Conservation (phyloP, 306 rosid genomes). For the Cicer bijugum region DNA sequence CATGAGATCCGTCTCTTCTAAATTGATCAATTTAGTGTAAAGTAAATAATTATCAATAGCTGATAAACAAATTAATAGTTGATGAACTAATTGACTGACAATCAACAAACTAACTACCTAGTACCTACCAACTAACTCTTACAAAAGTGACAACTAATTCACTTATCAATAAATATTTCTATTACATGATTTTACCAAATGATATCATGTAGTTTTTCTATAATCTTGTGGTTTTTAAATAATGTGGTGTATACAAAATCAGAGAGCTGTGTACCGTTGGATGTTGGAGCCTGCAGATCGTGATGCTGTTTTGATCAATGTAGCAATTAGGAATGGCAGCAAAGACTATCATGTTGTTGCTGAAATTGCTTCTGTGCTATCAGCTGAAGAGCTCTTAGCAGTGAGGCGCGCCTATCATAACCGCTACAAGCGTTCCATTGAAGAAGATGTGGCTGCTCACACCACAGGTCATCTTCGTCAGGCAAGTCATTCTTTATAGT, state of each 20-base stretch:
- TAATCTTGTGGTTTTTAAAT: neutral
- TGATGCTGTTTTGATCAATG: slow-evolving; percentile 72
- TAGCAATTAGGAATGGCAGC: slow-evolving; percentile 58
- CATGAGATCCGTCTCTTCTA: neutral
- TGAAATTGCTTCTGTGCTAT: slow-evolving; percentile 63
- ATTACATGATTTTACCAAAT: neutral
- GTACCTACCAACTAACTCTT: too few relatives aligned
- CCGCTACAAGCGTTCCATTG: slow-evolving; percentile 78
- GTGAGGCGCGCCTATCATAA: slow-evolving; percentile 73
- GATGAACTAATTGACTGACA: too few relatives aligned
- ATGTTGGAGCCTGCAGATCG: slow-evolving; percentile 74
- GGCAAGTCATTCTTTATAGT: slow-evolving; percentile 49
- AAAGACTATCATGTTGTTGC: slow-evolving; percentile 55
- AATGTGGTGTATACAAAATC: neutral
- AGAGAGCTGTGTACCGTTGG: slow-evolving; percentile 85
- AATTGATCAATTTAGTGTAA: neutral
- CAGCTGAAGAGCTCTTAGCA: slow-evolving; percentile 70
- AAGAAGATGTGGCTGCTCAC: slow-evolving; percentile 78
- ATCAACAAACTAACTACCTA: too few relatives aligned
- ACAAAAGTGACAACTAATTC: too few relatives aligned
- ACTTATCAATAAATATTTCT: too few relatives aligned
- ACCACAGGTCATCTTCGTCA: slow-evolving; percentile 73
- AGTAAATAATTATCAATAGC: neutral
- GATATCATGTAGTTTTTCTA: neutral
- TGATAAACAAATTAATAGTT: neutral